phyloP scores from a whole-genome alignment of 345 rosid species.

The Corchorus olitorius region DNA sequence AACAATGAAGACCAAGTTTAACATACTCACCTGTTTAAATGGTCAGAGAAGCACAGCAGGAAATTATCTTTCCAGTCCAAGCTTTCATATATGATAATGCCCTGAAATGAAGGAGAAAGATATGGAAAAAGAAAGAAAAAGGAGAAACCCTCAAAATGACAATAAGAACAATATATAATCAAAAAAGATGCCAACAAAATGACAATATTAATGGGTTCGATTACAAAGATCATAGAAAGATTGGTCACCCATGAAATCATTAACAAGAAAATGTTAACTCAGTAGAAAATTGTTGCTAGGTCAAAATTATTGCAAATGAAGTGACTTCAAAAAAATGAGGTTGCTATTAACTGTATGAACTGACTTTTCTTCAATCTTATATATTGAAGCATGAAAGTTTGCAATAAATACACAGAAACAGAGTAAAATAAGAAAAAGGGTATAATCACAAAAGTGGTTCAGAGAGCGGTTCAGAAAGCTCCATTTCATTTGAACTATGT shows the following conservation, averaged over 20 bases:
- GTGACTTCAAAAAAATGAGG: conserved; percentile 12
- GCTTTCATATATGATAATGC: not conserved
- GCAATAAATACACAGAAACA: conserved; percentile 27
- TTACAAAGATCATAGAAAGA: not conserved
- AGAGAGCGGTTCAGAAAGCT: conserved; percentile 86
- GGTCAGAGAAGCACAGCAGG: not conserved
- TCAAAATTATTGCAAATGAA: not conserved
- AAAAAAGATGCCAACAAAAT: not conserved
- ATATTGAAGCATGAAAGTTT: conserved; percentile 20
- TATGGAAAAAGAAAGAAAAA: not conserved
- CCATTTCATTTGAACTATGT: conserved; percentile 85
- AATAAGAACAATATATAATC: not conserved
- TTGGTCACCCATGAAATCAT: not conserved
- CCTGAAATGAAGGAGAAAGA: not conserved
- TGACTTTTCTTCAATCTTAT: conserved; percentile 18
- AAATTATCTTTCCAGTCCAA: not conserved
- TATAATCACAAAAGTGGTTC: conserved; percentile 67
- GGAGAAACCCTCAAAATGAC: not conserved
- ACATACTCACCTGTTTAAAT: not conserved
- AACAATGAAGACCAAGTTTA: not conserved
- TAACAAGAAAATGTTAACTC: not conserved
- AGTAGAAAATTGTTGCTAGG: not conserved
- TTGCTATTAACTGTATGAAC: not conserved
- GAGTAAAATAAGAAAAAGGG: not conserved
- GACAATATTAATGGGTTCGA: not conserved